phyloP scores from a whole-genome alignment of 2,329 filamentous ascomycete genomes.

The Ceratocystis albifundus region DNA sequence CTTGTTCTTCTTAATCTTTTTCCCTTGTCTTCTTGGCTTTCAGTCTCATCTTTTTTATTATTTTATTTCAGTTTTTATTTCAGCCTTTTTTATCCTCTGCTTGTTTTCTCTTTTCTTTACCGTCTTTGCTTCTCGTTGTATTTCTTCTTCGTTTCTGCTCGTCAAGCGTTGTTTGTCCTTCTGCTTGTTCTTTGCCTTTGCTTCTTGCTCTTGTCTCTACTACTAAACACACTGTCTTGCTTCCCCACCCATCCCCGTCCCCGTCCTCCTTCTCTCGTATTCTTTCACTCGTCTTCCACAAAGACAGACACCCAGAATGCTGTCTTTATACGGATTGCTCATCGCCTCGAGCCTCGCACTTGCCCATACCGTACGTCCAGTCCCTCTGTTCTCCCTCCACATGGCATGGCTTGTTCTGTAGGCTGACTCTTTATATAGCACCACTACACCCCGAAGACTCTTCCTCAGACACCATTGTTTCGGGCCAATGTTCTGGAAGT shows the following conservation, averaged over 20 bases:
- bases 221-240: not conserved
- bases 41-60: slow-evolving; percentile 9
- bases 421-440: not conserved
- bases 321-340: not conserved
- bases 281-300: not conserved
- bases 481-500: slow-evolving; percentile 1
- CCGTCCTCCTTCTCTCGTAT: not conserved
- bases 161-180: slow-evolving; percentile 11
- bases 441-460: not conserved
- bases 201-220: slow-evolving; percentile 6
- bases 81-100: not conserved
- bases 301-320: not conserved
- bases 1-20: slow-evolving; percentile 10
- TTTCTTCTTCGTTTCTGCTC: not conserved
- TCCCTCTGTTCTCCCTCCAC: not conserved
- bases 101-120: not conserved
- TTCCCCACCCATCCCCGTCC: too few relatives aligned
- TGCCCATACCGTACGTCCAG: slow-evolving; percentile 10
- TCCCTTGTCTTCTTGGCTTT: not conserved
- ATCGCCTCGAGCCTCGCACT: slow-evolving; percentile 12
- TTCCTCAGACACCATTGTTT: not conserved
- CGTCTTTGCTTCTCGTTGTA: not conserved
- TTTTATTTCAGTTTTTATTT: slow-evolving; percentile 6
- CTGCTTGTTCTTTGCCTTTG: slow-evolving; percentile 11
- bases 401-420: not conserved